phyloP scores from a whole-genome alignment of 306 rosid species.

The Casuarina cunninghamiana region DNA sequence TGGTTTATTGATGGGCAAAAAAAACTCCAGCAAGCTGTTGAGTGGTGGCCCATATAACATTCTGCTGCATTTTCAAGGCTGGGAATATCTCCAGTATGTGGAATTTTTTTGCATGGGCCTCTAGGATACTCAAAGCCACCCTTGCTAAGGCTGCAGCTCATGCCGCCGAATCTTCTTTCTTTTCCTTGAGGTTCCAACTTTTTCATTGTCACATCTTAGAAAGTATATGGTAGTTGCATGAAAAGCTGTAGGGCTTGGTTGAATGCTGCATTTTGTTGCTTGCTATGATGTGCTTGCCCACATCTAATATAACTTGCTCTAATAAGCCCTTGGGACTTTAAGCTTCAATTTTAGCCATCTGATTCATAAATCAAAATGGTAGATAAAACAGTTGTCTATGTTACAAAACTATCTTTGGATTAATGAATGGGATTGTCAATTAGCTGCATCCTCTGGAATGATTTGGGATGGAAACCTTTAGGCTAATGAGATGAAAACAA shows the following conservation, averaged over 20 bases:
- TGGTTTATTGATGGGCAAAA: slow-evolving; percentile 45
- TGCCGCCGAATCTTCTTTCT: slow-evolving; percentile 89
- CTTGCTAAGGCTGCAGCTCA: slow-evolving; percentile 95
- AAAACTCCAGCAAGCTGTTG: slow-evolving; percentile 88
- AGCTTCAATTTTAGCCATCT: background rate
- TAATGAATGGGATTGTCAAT: background rate
- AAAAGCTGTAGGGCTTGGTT: too few relatives aligned
- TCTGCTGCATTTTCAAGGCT: slow-evolving; percentile 63
- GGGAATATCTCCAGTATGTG: slow-evolving; percentile 84
- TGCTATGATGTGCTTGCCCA: too few relatives aligned
- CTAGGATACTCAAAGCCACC: slow-evolving; percentile 97
- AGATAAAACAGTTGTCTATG: background rate
- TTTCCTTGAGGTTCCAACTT: slow-evolving; percentile 77
- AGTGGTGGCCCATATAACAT: slow-evolving; percentile 90
- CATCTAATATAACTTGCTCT: too few relatives aligned
- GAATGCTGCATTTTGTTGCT: too few relatives aligned
- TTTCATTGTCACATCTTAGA: background rate
- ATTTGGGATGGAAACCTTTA: background rate
- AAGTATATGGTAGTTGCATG: background rate
- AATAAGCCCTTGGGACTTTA: too few relatives aligned
- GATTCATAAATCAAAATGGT: background rate
- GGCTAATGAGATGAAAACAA: background rate
- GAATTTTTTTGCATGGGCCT: slow-evolving; percentile 95
- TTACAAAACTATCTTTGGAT: background rate
- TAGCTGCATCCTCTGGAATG: background rate